phyloP scores from a whole-genome alignment of 148 eudicot species.

The Hydrangea macrophylla region DNA sequence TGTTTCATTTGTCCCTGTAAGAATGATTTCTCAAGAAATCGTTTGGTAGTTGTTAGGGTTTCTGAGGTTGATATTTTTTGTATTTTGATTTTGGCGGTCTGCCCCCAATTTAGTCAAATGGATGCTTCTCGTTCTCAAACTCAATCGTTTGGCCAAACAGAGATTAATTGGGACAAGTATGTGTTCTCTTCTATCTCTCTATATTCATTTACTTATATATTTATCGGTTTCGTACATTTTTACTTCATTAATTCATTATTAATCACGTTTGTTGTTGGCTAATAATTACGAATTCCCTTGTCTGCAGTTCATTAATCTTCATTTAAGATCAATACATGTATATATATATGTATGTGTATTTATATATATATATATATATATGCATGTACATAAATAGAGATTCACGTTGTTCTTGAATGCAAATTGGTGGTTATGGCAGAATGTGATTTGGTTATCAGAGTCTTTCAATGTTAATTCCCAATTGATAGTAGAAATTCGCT shows the following conservation, averaged over 20 bases:
- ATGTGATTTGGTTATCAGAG: neutral
- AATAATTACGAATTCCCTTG: neutral
- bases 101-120: slow-evolving; percentile 30
- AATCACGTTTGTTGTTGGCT: neutral
- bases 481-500: too few relatives aligned
- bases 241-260: neutral
- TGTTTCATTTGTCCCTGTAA: neutral
- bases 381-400: neutral
- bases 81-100: neutral
- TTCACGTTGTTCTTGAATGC: neutral
- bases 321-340: neutral
- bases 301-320: neutral
- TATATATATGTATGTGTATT: too few relatives aligned
- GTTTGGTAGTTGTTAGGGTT: slow-evolving; percentile 13
- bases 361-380: neutral
- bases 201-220: neutral
- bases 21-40: neutral
- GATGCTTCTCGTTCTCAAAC: slow-evolving; percentile 40
- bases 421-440: neutral
- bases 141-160: slow-evolving; percentile 66
- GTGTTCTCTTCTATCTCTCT: slow-evolving; percentile 7
- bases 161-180: slow-evolving; percentile 97
- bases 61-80: neutral
- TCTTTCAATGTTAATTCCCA: too few relatives aligned
- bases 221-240: neutral